A percentile compares a stretch with the other conserved stretches of the same genome.
phyloP scores from a whole-genome alignment of 352 stramenopile species.

The Globisporangium paroecandrum region DNA sequence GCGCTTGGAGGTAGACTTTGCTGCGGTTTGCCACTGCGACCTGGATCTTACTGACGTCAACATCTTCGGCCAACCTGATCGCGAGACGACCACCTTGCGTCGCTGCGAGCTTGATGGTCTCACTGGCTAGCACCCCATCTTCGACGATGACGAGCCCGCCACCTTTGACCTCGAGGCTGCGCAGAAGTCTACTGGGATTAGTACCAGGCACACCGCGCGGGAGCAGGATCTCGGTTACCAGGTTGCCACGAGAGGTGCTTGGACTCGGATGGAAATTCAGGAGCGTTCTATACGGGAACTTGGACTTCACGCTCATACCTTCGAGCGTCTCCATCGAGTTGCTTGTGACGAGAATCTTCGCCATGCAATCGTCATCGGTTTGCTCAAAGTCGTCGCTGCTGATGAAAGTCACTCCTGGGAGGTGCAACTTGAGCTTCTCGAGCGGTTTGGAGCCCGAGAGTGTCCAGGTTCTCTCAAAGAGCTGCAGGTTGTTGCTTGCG shows the following conservation, averaged over 20 bases:
- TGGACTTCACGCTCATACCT: background rate
- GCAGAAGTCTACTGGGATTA: background rate
- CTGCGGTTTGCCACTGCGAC: background rate
- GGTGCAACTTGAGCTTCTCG: background rate
- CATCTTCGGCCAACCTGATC: background rate
- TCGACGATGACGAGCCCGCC: background rate
- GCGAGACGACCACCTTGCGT: background rate
- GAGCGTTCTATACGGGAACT: background rate
- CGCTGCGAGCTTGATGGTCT: background rate
- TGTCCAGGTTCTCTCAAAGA: slow-evolving; percentile 3
- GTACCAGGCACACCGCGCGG: background rate
- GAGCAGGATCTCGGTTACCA: slow-evolving; percentile 4
- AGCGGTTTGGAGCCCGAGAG: slow-evolving; percentile 1
- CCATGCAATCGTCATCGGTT: background rate
- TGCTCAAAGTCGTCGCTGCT: background rate
- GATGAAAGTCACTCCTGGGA: slow-evolving; percentile 1
- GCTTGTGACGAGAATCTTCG: slow-evolving; percentile 3
- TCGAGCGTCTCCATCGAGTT: background rate
- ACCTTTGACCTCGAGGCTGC: background rate
- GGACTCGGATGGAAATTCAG: background rate
- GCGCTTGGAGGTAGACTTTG: slow-evolving; percentile 1
- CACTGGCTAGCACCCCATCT: background rate
- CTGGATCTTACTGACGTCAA: background rate
- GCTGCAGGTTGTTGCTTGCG: background rate
- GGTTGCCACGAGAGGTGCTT: background rate